Conservation (phyloP, 2,329 filamentous ascomycete species). For the Alternaria novae-zelandiae region DNA sequence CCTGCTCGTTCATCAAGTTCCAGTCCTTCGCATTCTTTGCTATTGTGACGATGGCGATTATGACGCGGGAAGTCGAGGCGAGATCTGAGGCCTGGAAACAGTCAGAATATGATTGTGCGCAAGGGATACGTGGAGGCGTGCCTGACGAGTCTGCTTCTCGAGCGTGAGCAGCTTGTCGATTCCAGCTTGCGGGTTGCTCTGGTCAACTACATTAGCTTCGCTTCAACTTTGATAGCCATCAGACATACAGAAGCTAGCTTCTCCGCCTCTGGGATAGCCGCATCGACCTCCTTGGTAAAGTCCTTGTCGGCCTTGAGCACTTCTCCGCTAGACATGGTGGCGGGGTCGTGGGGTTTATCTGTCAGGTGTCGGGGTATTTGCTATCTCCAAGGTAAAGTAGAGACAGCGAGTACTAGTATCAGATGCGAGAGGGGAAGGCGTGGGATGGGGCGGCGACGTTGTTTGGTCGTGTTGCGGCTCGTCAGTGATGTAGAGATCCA, state of each 20-base stretch:
- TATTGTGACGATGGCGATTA: constrained; percentile 89
- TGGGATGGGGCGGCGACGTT: constrained; percentile 13
- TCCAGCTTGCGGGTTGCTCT: constrained; percentile 82
- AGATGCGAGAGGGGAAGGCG: not conserved
- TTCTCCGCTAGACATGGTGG: constrained; percentile 77
- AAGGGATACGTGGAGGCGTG: constrained; percentile 48
- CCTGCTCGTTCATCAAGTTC: constrained; percentile 95
- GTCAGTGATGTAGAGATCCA: constrained; percentile 24
- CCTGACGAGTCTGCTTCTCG: constrained; percentile 98
- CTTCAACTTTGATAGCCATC: not conserved
- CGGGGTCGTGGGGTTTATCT: constrained; percentile 25
- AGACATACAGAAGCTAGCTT: constrained; percentile 78
- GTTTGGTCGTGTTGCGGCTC: constrained; percentile 25
- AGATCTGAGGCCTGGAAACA: constrained; percentile 84
- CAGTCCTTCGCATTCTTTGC: constrained; percentile 93
- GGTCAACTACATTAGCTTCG: constrained; percentile 24
- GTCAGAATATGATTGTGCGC: constrained; percentile 27
- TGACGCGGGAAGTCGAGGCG: constrained; percentile 86
- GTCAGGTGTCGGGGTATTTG: not conserved
- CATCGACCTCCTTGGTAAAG: constrained; percentile 95
- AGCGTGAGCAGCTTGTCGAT: constrained; percentile 91
- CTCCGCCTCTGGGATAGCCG: constrained; percentile 88
- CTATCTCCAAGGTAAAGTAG: not conserved
- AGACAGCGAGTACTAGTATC: not conserved
- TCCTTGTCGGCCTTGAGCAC: constrained; percentile 96